Conservation (phyloP, 2,329 filamentous ascomycete genomes). For the Ascochyta clinopodiicola region DNA sequence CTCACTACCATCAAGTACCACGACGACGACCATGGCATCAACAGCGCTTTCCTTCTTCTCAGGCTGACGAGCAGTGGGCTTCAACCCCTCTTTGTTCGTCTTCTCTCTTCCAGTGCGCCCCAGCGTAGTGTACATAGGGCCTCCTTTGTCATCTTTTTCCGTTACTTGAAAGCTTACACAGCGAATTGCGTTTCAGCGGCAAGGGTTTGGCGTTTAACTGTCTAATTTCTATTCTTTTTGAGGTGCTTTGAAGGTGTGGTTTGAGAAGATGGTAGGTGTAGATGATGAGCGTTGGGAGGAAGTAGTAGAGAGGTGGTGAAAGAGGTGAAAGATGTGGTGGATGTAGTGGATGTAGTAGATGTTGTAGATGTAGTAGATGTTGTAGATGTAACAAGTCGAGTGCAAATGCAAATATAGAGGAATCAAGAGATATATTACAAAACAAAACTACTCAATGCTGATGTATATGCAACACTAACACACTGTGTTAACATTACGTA, state of each 20-base stretch:
- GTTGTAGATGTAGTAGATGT: no score
- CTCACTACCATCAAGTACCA: conserved; percentile 26
- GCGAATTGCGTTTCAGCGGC: conserved; percentile 14
- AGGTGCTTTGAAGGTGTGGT: background rate
- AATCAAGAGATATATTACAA: no score
- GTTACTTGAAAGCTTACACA: background rate
- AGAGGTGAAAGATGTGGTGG: no score
- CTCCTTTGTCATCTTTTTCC: background rate
- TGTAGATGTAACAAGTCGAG: no score
- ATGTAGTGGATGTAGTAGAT: no score
- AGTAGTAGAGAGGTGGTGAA: no score
- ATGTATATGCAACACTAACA: no score
- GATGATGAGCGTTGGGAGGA: background rate
- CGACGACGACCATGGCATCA: conserved; percentile 16
- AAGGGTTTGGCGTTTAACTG: conserved; percentile 12
- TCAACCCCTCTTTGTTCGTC: background rate
- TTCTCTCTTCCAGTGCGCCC: conserved; percentile 8
- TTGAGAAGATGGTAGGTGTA: background rate
- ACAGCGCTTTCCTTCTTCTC: background rate
- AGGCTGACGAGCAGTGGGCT: no score
- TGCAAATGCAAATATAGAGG: no score
- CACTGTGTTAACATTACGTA: no score
- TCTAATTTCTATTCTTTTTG: conserved; percentile 17
- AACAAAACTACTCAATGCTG: no score
- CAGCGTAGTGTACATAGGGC: conserved; percentile 17